phyloP scores from a whole-genome alignment of 768 basidiomycete genomes.

The Chalciporus chontae region DNA sequence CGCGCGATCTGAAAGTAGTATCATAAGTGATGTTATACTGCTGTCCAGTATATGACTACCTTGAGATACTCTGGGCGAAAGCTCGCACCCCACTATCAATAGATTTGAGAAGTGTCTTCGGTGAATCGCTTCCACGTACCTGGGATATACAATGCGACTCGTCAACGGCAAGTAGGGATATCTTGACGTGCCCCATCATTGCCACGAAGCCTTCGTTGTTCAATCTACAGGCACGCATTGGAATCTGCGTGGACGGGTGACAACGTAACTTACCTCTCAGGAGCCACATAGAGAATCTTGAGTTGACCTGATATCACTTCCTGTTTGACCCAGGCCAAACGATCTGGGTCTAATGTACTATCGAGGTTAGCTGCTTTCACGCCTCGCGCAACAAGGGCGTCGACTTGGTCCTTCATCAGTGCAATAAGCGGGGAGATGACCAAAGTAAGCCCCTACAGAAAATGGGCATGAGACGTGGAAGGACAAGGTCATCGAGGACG shows the following conservation, averaged over 20 bases:
- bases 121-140: constrained; percentile 15
- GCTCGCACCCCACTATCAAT: constrained; percentile 38
- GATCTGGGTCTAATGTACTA: constrained; percentile 33
- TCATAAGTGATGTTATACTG: constrained; percentile 4
- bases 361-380: constrained; percentile 41
- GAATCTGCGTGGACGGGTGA: neutral
- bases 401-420: constrained; percentile 40
- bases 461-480: neutral
- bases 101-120: neutral
- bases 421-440: constrained; percentile 37
- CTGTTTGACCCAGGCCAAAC: constrained; percentile 32
- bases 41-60: neutral
- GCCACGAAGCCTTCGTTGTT: constrained; percentile 44
- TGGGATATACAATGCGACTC: constrained; percentile 49
- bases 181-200: constrained; percentile 41
- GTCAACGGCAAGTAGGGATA: constrained; percentile 47
- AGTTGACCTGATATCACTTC: constrained; percentile 36
- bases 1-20: constrained; percentile 38
- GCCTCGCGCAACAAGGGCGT: constrained; percentile 30
- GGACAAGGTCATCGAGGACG: neutral
- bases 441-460: constrained; percentile 27
- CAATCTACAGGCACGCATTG: constrained; percentile 24
- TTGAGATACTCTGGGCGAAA: constrained; percentile 39
- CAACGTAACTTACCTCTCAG: constrained; percentile 32
- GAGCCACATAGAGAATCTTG: constrained; percentile 48